These are phyloP conservation scores for Fusarium sterilihyphosum DNA, from an alignment of 2,329 filamentous ascomycete species.

Conservation along the genomic window DNA sequence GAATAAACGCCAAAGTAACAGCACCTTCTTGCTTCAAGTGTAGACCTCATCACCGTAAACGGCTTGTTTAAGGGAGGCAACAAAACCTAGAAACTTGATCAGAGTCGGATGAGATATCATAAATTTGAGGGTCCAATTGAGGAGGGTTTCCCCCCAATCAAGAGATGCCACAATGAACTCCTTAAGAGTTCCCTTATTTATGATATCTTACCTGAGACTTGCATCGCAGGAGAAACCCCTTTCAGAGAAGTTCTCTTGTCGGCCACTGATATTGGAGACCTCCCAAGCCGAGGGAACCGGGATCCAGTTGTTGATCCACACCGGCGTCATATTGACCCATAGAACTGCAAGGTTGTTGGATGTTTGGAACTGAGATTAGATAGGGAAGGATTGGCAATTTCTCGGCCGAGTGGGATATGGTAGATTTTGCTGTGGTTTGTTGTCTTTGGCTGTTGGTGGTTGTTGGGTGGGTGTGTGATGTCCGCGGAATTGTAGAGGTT, in stretches of 20 bases:
- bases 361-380: conserved; percentile 3
- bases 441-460: not conserved
- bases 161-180: not conserved
- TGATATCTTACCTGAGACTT: not conserved
- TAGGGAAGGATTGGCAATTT: not conserved
- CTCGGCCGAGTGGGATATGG: not conserved
- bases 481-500: not conserved
- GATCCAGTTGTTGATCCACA: conserved; percentile 36
- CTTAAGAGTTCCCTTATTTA: not conserved
- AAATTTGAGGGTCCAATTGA: too few relatives aligned
- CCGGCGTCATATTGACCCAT: conserved; percentile 33
- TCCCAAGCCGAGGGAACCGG: conserved; percentile 15
- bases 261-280: conserved; percentile 9
- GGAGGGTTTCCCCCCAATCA: too few relatives aligned
- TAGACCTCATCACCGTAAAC: not conserved
- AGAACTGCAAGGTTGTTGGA: conserved; percentile 24
- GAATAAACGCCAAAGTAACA: not conserved
- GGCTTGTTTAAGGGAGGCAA: not conserved
- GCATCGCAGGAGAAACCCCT: not conserved
- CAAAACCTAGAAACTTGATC: not conserved
- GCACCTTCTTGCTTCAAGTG: not conserved
- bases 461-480: not conserved
- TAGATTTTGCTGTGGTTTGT: not conserved
- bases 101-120: not conserved
- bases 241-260: not conserved